A percentile compares a stretch with the other conserved stretches of the same genome.
phyloP scores from a whole-genome alignment of 2,329 filamentous ascomycete genomes.

The Tolypocladium endophyticum region DNA sequence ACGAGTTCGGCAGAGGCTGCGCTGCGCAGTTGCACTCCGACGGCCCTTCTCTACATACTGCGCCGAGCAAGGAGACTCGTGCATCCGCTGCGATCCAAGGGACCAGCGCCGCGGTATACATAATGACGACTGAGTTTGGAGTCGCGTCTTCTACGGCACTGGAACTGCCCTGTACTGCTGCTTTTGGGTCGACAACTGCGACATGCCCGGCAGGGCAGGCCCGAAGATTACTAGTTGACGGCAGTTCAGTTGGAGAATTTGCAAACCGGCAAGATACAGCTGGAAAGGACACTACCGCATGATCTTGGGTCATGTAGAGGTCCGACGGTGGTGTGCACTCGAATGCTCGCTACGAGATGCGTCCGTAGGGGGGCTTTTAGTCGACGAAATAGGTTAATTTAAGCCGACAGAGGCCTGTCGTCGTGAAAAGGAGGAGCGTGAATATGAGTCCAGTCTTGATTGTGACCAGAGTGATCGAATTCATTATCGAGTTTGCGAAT shows the following conservation, averaged over 20 bases:
- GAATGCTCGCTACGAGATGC: no score
- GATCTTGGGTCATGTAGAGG: no score
- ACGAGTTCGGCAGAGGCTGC: neutral
- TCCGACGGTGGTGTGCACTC: no score
- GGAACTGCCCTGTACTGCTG: neutral
- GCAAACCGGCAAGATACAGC: no score
- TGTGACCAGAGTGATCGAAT: no score
- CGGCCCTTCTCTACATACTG: neutral
- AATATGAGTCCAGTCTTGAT: no score
- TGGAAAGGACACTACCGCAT: no score
- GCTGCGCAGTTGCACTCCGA: neutral
- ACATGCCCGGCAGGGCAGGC: neutral
- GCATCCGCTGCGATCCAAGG: neutral
- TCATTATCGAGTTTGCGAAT: no score
- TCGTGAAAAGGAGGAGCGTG: no score
- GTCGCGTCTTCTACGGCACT: neutral
- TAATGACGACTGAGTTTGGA: neutral
- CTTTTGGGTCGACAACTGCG: neutral
- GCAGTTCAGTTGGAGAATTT: neutral
- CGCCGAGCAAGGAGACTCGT: neutral
- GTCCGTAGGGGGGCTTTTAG: no score
- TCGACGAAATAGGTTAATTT: no score
- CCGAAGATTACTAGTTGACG: neutral
- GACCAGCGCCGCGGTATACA: neutral
- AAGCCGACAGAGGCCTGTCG: no score